phyloP scores from a whole-genome alignment of 352 stramenopile genomes.

The Pythium rishiriense region DNA sequence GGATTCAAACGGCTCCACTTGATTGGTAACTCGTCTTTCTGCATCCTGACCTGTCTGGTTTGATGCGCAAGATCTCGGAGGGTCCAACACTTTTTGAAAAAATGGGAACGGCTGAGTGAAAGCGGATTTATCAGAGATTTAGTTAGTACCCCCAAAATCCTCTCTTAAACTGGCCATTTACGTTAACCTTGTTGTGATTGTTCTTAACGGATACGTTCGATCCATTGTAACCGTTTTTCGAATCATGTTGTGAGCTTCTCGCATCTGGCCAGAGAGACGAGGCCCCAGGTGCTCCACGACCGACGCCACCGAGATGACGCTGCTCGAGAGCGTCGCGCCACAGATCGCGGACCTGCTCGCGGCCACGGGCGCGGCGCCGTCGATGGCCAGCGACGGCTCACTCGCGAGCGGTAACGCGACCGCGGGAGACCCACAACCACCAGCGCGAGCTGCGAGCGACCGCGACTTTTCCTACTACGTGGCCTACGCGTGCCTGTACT shows the following conservation, averaged over 20 bases:
- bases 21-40: no score
- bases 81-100: no score
- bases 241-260: slow-evolving; percentile 13
- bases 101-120: no score
- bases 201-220: slow-evolving; percentile 6
- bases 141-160: background rate
- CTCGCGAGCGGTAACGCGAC: background rate
- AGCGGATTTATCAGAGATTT: background rate
- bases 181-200: no score
- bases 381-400: background rate
- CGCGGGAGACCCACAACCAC: no score
- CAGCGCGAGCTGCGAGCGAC: background rate
- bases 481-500: slow-evolving; percentile 52
- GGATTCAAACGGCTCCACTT: no score
- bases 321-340: background rate
- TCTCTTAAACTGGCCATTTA: background rate
- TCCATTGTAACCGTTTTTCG: slow-evolving; percentile 1
- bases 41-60: no score
- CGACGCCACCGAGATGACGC: background rate
- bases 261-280: background rate
- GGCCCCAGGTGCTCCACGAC: background rate
- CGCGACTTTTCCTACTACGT: slow-evolving; percentile 35
- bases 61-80: no score
- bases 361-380: background rate
- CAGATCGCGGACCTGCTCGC: background rate